These are phyloP conservation scores for Plenodomus biglobosus DNA, from an alignment of 2,329 filamentous ascomycete genomes.

Conservation along the genomic window DNA sequence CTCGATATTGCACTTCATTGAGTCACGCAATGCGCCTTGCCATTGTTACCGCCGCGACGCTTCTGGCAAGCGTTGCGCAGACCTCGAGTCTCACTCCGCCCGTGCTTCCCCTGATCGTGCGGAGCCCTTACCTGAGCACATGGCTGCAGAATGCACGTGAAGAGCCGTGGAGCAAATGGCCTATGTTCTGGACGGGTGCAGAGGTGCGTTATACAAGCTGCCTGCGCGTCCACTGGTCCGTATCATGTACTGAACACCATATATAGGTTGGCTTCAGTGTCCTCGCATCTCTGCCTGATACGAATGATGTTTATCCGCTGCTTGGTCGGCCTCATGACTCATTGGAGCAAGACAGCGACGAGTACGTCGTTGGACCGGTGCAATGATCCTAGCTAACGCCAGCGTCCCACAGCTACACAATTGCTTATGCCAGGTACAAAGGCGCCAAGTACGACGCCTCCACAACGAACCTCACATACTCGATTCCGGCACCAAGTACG, in stretches of 20 bases:
- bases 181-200: constrained; percentile 78
- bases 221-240: neutral
- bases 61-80: constrained; percentile 48
- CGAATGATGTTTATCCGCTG: constrained; percentile 64
- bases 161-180: constrained; percentile 80
- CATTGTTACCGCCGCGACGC: constrained; percentile 26
- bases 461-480: constrained; percentile 69
- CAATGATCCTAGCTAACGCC: too few species aligned
- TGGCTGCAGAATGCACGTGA: constrained; percentile 67
- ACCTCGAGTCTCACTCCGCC: constrained; percentile 59
- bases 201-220: constrained; percentile 47
- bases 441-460: constrained; percentile 69
- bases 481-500: constrained; percentile 52
- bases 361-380: constrained; percentile 47
- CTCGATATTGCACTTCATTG: neutral
- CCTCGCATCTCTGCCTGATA: constrained; percentile 62
- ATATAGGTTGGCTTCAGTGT: constrained; percentile 62
- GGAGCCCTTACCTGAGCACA: constrained; percentile 55
- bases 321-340: constrained; percentile 68
- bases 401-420: too few species aligned
- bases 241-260: constrained; percentile 11
- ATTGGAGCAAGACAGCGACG: constrained; percentile 46
- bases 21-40: constrained; percentile 32
- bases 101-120: constrained; percentile 54
- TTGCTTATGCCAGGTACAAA: constrained; percentile 61